Percentiles rank a stretch among this genome's conserved stretches.
Conservation (phyloP, 2,329 filamentous ascomycete genomes). For the Tolypocladium endophyticum region DNA sequence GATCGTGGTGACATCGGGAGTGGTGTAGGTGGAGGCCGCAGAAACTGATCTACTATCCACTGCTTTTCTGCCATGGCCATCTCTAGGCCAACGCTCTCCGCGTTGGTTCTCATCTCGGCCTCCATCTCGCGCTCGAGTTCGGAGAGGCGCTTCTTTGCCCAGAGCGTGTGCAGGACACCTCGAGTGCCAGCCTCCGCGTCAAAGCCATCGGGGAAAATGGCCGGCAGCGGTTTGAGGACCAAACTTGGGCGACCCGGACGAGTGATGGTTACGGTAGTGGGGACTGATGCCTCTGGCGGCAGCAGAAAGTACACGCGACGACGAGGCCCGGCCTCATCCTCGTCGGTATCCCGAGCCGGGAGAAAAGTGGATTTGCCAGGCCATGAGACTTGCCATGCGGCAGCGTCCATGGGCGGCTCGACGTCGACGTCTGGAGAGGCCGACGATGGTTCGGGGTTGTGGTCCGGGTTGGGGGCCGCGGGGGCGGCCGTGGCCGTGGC, state of each 20-base stretch:
- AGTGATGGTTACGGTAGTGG: conserved; percentile 58
- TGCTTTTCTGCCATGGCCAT: conserved; percentile 77
- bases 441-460: conserved; percentile 4
- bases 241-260: conserved; percentile 30
- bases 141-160: conserved; percentile 73
- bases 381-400: conserved; percentile 72
- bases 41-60: conserved; percentile 76
- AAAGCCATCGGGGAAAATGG: conserved; percentile 72
- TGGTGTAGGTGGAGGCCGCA: conserved; percentile 14
- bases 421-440: background rate
- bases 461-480: conserved; percentile 8
- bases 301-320: conserved; percentile 73
- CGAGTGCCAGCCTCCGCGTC: conserved; percentile 62
- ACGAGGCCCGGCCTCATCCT: conserved; percentile 23
- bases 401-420: conserved; percentile 6
- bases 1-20: conserved; percentile 45
- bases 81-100: conserved; percentile 71
- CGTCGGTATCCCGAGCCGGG: conserved; percentile 38
- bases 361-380: conserved; percentile 67
- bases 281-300: conserved; percentile 60
- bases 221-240: conserved; percentile 68
- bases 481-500: conserved; percentile 5
- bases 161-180: conserved; percentile 80
- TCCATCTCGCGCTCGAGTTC: conserved; percentile 70
- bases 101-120: conserved; percentile 60